Conservation (phyloP, 2,329 filamentous ascomycete species). For the Tricladium varicosporioides region DNA sequence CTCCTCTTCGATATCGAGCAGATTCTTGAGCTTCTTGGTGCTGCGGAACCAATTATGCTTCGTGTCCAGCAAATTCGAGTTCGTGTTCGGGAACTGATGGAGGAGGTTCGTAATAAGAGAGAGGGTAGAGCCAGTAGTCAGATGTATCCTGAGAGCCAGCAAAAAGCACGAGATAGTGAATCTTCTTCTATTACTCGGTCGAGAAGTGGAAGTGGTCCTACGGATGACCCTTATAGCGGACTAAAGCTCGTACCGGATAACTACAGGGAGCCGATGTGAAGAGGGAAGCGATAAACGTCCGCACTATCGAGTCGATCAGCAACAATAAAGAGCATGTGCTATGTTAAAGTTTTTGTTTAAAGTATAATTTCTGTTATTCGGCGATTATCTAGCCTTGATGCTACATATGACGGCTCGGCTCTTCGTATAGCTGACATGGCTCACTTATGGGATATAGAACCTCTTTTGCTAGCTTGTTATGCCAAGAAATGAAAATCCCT, state of each 20-base stretch:
- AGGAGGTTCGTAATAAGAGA: conserved; percentile 16
- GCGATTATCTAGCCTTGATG: too few relatives aligned
- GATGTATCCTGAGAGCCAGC: not conserved
- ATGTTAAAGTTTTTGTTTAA: too few relatives aligned
- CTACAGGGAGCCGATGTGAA: conserved; percentile 7
- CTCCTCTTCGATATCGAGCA: conserved; percentile 47
- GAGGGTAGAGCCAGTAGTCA: conserved; percentile 6
- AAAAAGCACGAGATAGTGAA: not conserved
- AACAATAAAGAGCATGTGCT: too few relatives aligned
- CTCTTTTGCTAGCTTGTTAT: too few relatives aligned
- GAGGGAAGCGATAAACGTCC: too few relatives aligned
- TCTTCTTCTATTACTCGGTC: conserved; percentile 4
- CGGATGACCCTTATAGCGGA: conserved; percentile 20
- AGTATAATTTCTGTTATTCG: too few relatives aligned
- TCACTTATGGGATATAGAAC: too few relatives aligned
- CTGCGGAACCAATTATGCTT: conserved; percentile 25
- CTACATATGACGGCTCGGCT: too few relatives aligned
- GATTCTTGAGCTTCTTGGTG: conserved; percentile 47
- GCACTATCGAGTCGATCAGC: too few relatives aligned
- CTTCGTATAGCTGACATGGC: too few relatives aligned
- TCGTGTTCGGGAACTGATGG: conserved; percentile 26
- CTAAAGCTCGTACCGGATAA: conserved; percentile 26
- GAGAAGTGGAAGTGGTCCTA: not conserved
- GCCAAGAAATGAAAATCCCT: too few relatives aligned
- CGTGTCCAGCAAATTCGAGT: conserved; percentile 29